Conservation (phyloP, 306 rosid species). For the Alnus rubra region DNA sequence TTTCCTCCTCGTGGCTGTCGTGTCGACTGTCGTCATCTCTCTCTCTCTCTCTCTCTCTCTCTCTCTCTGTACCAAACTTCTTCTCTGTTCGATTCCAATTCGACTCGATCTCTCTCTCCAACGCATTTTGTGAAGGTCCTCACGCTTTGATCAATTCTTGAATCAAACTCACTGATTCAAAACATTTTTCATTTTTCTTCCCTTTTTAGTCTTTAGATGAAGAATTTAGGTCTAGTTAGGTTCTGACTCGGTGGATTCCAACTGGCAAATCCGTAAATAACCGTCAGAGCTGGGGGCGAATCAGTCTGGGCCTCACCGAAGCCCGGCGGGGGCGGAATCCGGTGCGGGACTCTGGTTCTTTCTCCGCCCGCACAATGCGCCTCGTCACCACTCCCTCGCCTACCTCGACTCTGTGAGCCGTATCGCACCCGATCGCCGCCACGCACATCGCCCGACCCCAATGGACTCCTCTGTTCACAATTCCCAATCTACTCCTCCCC, state of each 20-base stretch:
- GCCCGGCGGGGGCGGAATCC: constrained; percentile 66
- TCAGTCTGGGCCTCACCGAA: constrained; percentile 86
- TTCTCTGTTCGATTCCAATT: background rate
- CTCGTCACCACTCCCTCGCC: constrained; percentile 81
- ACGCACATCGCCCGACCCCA: constrained; percentile 27
- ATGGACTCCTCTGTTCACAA: constrained; percentile 43
- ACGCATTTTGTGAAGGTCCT: constrained; percentile 7
- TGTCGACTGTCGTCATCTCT: background rate
- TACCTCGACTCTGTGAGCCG: constrained; percentile 79
- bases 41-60: background rate
- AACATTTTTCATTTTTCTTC: background rate
- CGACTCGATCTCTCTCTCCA: constrained; percentile 13
- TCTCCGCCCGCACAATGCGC: constrained; percentile 68
- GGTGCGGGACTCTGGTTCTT: constrained; percentile 79
- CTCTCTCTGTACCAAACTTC: constrained; percentile 2
- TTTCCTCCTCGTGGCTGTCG: constrained; percentile 16
- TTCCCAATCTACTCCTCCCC: constrained; percentile 34
- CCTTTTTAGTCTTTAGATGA: constrained; percentile 20
- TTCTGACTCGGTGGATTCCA: constrained; percentile 30
- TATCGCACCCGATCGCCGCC: constrained; percentile 56
- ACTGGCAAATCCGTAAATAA: constrained; percentile 37
- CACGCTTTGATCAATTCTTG: background rate
- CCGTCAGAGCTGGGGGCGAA: constrained; percentile 98
- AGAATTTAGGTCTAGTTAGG: constrained; percentile 37
- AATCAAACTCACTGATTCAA: constrained; percentile 19